These are phyloP conservation scores for Zhuliangozyma blackwelliae DNA, from an alignment of 1,139 yeast species.

Conservation along the genomic window DNA sequence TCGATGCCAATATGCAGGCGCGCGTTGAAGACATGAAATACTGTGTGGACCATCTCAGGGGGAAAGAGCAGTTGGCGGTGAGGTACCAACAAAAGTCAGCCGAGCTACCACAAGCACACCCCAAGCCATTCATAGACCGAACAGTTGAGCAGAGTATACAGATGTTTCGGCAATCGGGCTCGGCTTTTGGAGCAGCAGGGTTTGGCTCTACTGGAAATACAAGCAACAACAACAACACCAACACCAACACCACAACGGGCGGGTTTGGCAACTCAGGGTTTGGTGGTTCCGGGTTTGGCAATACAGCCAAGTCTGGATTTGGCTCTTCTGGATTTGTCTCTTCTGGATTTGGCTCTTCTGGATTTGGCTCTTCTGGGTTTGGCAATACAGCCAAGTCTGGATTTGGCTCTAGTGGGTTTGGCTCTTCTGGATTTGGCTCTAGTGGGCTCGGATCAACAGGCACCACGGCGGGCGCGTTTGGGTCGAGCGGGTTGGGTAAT, in stretches of 20 bases:
- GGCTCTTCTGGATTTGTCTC: no score
- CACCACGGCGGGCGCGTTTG: no score
- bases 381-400: constrained; percentile 1
- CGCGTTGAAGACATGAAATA: constrained; percentile 46
- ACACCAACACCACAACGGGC: no score
- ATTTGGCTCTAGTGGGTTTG: constrained; percentile 18
- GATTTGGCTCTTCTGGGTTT: no score
- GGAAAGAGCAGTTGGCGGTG: constrained; percentile 48
- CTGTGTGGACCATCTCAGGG: constrained; percentile 34
- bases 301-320: no score
- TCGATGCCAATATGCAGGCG: constrained; percentile 35
- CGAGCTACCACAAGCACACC: constrained; percentile 18
- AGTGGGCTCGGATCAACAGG: no score
- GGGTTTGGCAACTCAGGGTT: no score
- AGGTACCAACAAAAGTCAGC: constrained; percentile 53
- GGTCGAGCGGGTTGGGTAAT: no score
- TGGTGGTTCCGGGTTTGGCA: no score
- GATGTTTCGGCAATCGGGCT: constrained; percentile 9
- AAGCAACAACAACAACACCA: no score
- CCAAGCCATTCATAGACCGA: constrained; percentile 37
- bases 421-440: no score
- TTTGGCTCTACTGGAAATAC: constrained; percentile 2
- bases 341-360: no score
- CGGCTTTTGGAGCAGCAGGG: constrained; percentile 7
- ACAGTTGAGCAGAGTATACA: constrained; percentile 23